Percentiles rank a stretch among this genome's conserved stretches.
These are phyloP conservation scores for Cadophora gregata DNA, from an alignment of 2,329 filamentous ascomycete species.

Conservation along the genomic window DNA sequence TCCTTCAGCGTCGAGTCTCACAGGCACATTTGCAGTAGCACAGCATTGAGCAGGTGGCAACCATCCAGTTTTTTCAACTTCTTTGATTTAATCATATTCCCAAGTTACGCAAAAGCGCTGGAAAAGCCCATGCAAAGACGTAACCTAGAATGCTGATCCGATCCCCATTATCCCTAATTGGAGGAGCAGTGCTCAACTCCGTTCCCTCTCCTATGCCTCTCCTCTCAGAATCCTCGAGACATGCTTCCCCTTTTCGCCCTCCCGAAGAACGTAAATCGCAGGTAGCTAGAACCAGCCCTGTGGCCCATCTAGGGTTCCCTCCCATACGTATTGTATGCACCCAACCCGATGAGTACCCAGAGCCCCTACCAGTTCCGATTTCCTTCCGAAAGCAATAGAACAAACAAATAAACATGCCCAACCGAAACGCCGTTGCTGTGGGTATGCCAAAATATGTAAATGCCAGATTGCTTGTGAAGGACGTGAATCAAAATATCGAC, in stretches of 20 bases:
- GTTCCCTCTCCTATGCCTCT: constrained; percentile 19
- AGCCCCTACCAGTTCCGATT: constrained; percentile 12
- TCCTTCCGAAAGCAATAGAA: not conserved
- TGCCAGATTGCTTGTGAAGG: constrained; percentile 18
- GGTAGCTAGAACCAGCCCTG: constrained; percentile 28
- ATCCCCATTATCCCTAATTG: constrained; percentile 11
- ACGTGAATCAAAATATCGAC: constrained; percentile 1
- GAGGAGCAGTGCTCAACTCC: constrained; percentile 37
- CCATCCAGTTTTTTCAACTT: constrained; percentile 2
- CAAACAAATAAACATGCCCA: constrained; percentile 21
- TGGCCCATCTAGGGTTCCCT: constrained; percentile 32
- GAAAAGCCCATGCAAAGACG: constrained; percentile 17
- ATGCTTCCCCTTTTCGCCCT: constrained; percentile 14
- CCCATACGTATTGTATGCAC: constrained; percentile 12
- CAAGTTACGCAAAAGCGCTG: constrained; percentile 22
- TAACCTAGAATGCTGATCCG: constrained; percentile 15
- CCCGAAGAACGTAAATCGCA: constrained; percentile 23
- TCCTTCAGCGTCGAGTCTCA: not conserved
- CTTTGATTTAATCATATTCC: constrained; percentile 19
- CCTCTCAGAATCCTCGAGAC: constrained; percentile 31
- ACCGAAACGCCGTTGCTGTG: constrained; percentile 38
- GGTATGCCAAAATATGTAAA: constrained; percentile 33
- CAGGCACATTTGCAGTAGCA: constrained; percentile 4
- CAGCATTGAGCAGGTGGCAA: not conserved
- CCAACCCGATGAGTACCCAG: constrained; percentile 19